Evolutionary conservation across 2,329 filamentous ascomycete species (phyloP), one percentile per base, ranked within the genome.

Genomic region (Xylariaceae sp.): DNA sequence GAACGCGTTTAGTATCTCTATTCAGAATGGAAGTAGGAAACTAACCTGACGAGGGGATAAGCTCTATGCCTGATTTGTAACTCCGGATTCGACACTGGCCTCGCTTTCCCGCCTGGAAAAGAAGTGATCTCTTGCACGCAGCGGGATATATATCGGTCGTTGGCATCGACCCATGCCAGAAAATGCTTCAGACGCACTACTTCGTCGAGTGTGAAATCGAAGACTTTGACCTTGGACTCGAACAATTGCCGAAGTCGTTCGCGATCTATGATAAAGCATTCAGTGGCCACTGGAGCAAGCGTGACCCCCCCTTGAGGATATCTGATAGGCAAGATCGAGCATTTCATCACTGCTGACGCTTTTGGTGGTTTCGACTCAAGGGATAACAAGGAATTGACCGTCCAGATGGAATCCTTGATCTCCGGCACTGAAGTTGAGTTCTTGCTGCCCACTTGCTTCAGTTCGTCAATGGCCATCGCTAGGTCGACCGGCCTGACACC

Each of bases 121-220:
- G 56, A 54, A 2, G 64, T 63, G 1, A 60, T 57, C 29, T 69
- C 60, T n/a, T 53, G 58, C 1, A 65, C 59, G 9, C 45, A 44
- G 4, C 3, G 22, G 2, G 65, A 68, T 2, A 70, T 28, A 39
- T 60, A 66, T 4, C 62, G 52, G 1, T 39, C 19, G 7, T 58
- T 52, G 0, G 70, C 43, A 1, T 51, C 42, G 3, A 51, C 36
- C 67, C 67, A 71, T 0, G 50, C 32, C 4, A 70, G 12, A 4
- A 69, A 60, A 1, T 53, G 54, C 3, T 40, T 41, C 1, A 71
- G 42, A 0, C 40, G 44, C 2, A 43, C 47, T 3, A 65, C 49
- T 1, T 69, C 61, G 6, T 64, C 52, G 2, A 66, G 35, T 0
- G 34, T 47, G 38, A 67, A 68, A 41, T 67, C 64, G 0, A 70